Base-by-base conservation (phyloP, 352 stramenopile genomes). In the Globisporangium alternatum region DNA sequence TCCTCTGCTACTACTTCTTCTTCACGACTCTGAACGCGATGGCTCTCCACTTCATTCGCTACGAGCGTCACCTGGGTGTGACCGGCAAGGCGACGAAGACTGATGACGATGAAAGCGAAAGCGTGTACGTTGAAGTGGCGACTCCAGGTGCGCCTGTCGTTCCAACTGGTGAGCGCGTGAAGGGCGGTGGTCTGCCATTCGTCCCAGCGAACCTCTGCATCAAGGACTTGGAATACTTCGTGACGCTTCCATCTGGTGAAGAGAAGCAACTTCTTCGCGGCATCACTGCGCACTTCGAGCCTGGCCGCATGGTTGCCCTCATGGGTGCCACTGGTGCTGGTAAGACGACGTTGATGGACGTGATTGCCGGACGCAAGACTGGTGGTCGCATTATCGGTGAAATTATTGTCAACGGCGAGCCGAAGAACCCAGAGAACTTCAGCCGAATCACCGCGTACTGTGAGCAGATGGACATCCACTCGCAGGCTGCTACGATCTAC, bases 381-480 rank as follows among this genome's bases (percentile, higher is more conserved):
- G 77, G 70, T 8, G 77, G 75, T 8, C 72, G 72, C 6, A 80
- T 96, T 35, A 73, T 71, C 41, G 91, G 91, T n/a, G 65, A 93
- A 6, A 81, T 97, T 56, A 64, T 74, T 7, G 66, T 98, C 19
- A 97, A 97, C 68, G 90, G 90, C 37, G 82, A 90, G 60, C 57
- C 67, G 2, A 95, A 72, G 31, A 25, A 67, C 39, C 62, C 44
- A 3, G 15, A 3, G 43, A 81, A 70, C 37, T 76, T 81, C 61
- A 77, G 54, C 19, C 62, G 54, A 21, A 62, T 63, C 3, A 8
- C 39, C 13, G 56, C 35, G 8, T 88, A 87, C 54, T 88, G 79
- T 37, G 75, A 88, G 58, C 90, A 98, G 69, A 95, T 97, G 72
- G 90, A 98, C 59, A 92, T 92, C 43, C 83, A 98, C 41, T 86